Conservation (phyloP, 202 grass and related monocot species). For the Cymbopogon flexuosus region DNA sequence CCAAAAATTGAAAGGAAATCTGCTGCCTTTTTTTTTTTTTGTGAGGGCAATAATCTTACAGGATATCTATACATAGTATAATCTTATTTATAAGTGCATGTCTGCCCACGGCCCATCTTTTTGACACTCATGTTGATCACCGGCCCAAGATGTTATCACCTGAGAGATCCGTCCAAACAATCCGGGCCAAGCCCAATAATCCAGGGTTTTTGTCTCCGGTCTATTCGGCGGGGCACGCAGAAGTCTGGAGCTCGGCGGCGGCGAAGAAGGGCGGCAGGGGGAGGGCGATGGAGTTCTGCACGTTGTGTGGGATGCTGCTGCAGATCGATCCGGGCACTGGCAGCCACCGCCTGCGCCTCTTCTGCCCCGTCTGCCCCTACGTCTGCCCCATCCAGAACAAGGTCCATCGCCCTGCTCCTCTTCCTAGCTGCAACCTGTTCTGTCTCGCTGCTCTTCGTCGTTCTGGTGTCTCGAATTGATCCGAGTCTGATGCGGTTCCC, state of each 20-base stretch:
- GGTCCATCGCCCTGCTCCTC: slow-evolving; percentile 20
- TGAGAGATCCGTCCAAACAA: neutral
- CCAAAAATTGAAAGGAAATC: neutral
- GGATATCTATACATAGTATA: too few species aligned
- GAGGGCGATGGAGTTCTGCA: slow-evolving; percentile 74
- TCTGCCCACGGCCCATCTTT: neutral
- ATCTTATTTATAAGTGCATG: too few species aligned
- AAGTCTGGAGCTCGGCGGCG: neutral
- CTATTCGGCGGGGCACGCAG: neutral
- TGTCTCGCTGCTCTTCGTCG: neutral
- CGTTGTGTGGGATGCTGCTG: slow-evolving; percentile 60
- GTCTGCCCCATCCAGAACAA: slow-evolving; percentile 59
- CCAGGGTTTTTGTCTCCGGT: neutral
- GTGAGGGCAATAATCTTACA: neutral
- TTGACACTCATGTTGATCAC: neutral
- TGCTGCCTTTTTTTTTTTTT: neutral
- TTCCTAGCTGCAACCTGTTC: neutral
- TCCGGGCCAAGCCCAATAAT: neutral
- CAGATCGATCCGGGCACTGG: slow-evolving; percentile 58
- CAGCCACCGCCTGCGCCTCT: slow-evolving; percentile 47
- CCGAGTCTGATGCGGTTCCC: neutral
- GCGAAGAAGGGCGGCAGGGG: neutral
- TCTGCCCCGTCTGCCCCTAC: slow-evolving; percentile 70
- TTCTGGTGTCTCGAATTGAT: neutral
- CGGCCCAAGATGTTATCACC: neutral